These are phyloP conservation scores for Chaetomium sp. DNA, from an alignment of 2,329 filamentous ascomycete genomes.

Conservation along the genomic window DNA sequence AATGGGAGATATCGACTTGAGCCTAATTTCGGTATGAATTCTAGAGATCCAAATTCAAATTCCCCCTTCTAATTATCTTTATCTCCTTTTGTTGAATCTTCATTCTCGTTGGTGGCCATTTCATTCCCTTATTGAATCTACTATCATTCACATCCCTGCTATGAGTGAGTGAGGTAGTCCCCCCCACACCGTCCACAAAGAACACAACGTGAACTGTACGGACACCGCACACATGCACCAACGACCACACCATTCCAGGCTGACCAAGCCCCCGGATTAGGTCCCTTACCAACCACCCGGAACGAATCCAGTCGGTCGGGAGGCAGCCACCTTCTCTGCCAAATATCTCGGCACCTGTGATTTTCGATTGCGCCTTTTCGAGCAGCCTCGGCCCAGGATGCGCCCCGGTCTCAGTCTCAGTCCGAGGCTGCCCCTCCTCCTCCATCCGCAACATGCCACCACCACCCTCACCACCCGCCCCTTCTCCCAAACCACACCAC, in stretches of 20 bases:
- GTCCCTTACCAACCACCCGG: background rate
- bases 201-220: background rate
- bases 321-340: constrained; percentile 1
- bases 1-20: background rate
- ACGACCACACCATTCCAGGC: background rate
- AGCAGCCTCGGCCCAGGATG: background rate
- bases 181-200: background rate
- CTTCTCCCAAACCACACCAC: constrained; percentile 24
- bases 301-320: constrained; percentile 1
- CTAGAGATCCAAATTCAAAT: background rate
- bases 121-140: background rate
- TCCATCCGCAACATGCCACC: background rate
- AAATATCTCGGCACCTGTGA: background rate
- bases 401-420: background rate
- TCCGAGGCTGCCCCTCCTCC: background rate
- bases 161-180: background rate
- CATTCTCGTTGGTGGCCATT: background rate
- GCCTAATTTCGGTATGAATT: background rate
- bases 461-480: background rate
- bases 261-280: background rate
- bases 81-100: background rate
- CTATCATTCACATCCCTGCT: background rate
- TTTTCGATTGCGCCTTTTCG: background rate
- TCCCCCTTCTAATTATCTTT: background rate
- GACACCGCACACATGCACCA: background rate